Conservation (phyloP, 371 early-diverging fungal genomes). For the Conidiobolus incongruus region DNA sequence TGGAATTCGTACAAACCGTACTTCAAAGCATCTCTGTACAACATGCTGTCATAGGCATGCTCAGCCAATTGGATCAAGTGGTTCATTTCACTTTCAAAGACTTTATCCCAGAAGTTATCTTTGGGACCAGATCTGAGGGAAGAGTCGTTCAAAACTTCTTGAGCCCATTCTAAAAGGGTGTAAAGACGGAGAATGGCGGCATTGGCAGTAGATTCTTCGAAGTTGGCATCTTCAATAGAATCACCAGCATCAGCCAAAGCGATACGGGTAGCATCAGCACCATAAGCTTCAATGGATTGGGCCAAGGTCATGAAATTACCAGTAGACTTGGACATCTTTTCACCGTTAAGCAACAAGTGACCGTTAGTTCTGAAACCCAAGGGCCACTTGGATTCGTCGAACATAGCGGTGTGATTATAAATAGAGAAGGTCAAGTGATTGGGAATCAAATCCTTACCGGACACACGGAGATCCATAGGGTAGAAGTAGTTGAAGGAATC, state of each 20-base stretch:
- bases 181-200: conserved; percentile 85
- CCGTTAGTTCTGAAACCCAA: conserved; percentile 89
- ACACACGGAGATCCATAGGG: conserved; percentile 93
- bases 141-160: conserved; percentile 22
- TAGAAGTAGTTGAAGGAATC: conserved; percentile 95
- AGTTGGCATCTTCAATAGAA: conserved; percentile 97
- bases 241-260: conserved; percentile 94
- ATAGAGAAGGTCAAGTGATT: conserved; percentile 99
- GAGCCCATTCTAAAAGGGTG: conserved; percentile 81
- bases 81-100: conserved; percentile 78
- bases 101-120: conserved; percentile 53
- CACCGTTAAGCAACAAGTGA: conserved; percentile 88
- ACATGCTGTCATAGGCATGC: conserved; percentile 53
- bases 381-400: conserved; percentile 91
- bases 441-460: conserved; percentile 97
- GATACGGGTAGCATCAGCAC: conserved; percentile 97
- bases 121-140: conserved; percentile 18
- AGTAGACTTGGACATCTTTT: conserved; percentile 99
- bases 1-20: conserved; percentile 83
- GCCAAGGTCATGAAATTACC: conserved; percentile 95
- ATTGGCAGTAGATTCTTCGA: conserved; percentile 91
- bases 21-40: conserved; percentile 92
- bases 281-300: conserved; percentile 73
- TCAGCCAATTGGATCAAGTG: conserved; percentile 39
- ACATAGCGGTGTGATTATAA: conserved; percentile 97